Percentiles rank a stretch among this genome's conserved stretches.
phyloP scores from a whole-genome alignment of 108 stramenopile species.

The Pseudonitzschia multistriata region DNA sequence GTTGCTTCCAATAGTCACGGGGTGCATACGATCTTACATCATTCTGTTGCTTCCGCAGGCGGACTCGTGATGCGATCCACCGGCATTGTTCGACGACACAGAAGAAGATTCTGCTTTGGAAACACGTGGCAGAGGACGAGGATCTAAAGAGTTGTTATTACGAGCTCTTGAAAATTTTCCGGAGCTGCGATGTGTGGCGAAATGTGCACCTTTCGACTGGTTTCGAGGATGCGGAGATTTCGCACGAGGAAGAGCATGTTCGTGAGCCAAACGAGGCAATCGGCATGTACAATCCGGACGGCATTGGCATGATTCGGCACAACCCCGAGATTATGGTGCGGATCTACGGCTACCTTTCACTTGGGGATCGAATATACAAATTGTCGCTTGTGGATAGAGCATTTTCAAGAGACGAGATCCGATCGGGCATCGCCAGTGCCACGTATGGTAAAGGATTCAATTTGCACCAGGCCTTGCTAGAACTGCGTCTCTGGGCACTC shows the following conservation, averaged over 20 bases:
- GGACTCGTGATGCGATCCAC: background rate
- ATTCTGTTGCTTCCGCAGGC: background rate
- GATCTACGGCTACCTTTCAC: background rate
- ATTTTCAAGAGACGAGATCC: background rate
- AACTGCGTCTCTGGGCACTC: background rate
- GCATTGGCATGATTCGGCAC: background rate
- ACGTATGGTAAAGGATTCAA: conserved; percentile 4
- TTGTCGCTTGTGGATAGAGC: background rate
- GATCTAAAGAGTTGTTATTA: background rate
- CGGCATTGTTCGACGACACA: background rate
- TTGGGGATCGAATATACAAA: background rate
- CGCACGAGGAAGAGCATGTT: background rate
- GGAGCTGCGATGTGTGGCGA: background rate
- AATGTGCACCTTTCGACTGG: background rate
- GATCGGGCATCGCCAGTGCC: background rate
- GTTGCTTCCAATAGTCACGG: too few relatives aligned
- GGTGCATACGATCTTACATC: too few relatives aligned
- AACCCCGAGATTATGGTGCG: background rate
- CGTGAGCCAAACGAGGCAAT: too few relatives aligned
- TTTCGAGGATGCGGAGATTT: background rate
- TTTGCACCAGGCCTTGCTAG: background rate
- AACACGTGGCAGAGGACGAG: background rate
- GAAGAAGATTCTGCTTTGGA: background rate
- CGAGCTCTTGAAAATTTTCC: background rate
- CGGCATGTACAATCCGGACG: too few relatives aligned